These are phyloP conservation scores for Articulospora tetracladia DNA, from an alignment of 495 filamentous ascomycete species.

Conservation along the genomic window DNA sequence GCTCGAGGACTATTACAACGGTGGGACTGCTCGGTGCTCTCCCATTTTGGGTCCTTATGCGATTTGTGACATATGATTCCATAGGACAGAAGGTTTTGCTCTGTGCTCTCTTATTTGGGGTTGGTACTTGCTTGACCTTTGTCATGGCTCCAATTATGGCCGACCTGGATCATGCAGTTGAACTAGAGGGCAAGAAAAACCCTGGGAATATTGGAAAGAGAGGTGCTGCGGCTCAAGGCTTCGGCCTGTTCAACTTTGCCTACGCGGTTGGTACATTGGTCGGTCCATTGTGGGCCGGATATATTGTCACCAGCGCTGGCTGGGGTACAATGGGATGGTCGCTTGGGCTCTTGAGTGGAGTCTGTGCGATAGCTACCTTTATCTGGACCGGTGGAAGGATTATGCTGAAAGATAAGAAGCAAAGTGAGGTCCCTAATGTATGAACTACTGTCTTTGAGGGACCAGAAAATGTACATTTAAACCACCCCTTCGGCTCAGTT, in stretches of 20 bases:
- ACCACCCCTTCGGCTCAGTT: neutral
- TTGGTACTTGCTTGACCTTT: slow-evolving; percentile 55
- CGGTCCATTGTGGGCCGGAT: slow-evolving; percentile 59
- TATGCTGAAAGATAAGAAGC: slow-evolving; percentile 15
- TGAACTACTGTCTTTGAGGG: neutral
- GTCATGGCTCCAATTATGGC: slow-evolving; percentile 63
- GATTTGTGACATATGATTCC: slow-evolving; percentile 57
- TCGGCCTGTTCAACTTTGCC: slow-evolving; percentile 55
- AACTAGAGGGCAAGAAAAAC: slow-evolving; percentile 45
- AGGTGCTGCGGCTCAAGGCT: slow-evolving; percentile 54
- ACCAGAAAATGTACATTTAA: neutral
- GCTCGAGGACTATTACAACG: slow-evolving; percentile 54
- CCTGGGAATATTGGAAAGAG: slow-evolving; percentile 54
- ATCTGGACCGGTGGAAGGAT: slow-evolving; percentile 22
- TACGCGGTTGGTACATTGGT: slow-evolving; percentile 59
- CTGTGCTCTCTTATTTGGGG: slow-evolving; percentile 57
- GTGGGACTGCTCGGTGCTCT: slow-evolving; percentile 55
- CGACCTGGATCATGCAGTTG: slow-evolving; percentile 57
- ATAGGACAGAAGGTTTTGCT: slow-evolving; percentile 62
- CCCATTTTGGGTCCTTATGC: slow-evolving; percentile 60
- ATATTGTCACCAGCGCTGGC: slow-evolving; percentile 51
- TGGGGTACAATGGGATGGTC: slow-evolving; percentile 60
- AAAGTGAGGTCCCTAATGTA: neutral
- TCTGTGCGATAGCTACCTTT: slow-evolving; percentile 13
- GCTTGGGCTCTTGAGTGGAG: slow-evolving; percentile 39